These are phyloP conservation scores for Tuber brumale DNA, from an alignment of 495 filamentous ascomycete species.

Conservation along the genomic window DNA sequence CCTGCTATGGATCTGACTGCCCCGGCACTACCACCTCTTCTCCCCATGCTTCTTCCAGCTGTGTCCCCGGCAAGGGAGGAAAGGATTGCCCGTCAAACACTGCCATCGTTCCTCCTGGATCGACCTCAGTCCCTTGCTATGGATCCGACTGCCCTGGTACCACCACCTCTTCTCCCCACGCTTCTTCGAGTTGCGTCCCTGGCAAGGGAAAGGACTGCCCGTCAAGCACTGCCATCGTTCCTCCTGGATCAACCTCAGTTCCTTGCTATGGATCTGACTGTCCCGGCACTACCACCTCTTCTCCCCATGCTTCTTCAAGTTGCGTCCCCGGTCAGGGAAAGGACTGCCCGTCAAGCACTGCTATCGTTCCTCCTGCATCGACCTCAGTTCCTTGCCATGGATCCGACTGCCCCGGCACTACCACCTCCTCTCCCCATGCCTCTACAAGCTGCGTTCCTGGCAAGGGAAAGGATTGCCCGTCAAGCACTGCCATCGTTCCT, in stretches of 20 bases:
- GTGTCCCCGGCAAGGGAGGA: conserved; percentile 21
- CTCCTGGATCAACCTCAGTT: conserved; percentile 16
- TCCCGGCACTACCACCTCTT: conserved; percentile 9
- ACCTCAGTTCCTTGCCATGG: neutral
- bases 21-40: conserved; percentile 31
- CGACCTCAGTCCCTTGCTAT: conserved; percentile 12
- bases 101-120: conserved; percentile 13
- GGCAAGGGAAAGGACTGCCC: neutral
- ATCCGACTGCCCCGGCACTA: neutral
- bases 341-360: neutral
- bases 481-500: conserved; percentile 16
- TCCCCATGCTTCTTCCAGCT: conserved; percentile 20
- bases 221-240: conserved; percentile 8
- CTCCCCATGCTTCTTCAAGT: conserved; percentile 23
- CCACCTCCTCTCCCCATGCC: conserved; percentile 24
- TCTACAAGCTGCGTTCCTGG: conserved; percentile 28
- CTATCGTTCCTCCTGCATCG: neutral
- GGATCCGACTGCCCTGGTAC: conserved; percentile 14
- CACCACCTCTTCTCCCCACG: conserved; percentile 31
- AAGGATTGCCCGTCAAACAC: conserved; percentile 12
- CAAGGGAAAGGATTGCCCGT: conserved; percentile 7
- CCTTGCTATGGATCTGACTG: conserved; percentile 9
- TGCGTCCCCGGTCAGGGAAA: neutral
- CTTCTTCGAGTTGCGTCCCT: conserved; percentile 5
- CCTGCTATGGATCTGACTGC: conserved; percentile 1